Base-by-base conservation (phyloP, 108 stramenopile genomes). In the Cyclotella baltica region DNA sequence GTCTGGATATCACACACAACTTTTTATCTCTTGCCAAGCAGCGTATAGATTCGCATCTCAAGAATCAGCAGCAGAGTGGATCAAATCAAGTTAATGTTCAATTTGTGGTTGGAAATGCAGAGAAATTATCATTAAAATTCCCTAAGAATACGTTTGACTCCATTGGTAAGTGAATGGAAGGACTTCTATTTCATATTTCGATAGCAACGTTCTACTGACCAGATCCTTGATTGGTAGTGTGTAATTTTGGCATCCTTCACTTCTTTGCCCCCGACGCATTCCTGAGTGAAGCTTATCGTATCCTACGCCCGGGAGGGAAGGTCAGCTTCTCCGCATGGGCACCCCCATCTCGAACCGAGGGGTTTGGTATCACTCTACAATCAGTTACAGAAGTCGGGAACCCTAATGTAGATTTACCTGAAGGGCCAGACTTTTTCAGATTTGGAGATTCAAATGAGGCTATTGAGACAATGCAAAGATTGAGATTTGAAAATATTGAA, bases 391-490 rank as follows among this genome's bases (percentile, higher is more conserved):
- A 80, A 48, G 83, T 71, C 34, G 83, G 83, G 23, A 84, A 81
- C 67, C 83, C 83, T 16, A 77, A 81, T 53, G 83, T 84, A 1
- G 67, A 36, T 6, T 53, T 84, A 19, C 83, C 83, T 19, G 80
- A 84, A 50, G 83, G 83, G n/a, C 83, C 83, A n/a, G 62, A 76
- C 38, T 81, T 81, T 59, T 84, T 84, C 70, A 62, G 70, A n/a
- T 84, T 84, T 67, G 74, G 75, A 51, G 53, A 77, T 65, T 1
- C 67, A 35, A 46, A 67, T 35, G 67, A 81, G 28, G 69, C 80
- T 22, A 71, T 50, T 47, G 50, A 35, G 33, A 62, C 51, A 58
- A 57, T 81, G 53, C 25, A 67, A 38, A 35, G 28, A 23, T 67
- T 81, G 36, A 80, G 79, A 1, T 84, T 77, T 62, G 83, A 72